phyloP scores from a whole-genome alignment of 208 protist genomes.

The Leishmania lainsoni region DNA sequence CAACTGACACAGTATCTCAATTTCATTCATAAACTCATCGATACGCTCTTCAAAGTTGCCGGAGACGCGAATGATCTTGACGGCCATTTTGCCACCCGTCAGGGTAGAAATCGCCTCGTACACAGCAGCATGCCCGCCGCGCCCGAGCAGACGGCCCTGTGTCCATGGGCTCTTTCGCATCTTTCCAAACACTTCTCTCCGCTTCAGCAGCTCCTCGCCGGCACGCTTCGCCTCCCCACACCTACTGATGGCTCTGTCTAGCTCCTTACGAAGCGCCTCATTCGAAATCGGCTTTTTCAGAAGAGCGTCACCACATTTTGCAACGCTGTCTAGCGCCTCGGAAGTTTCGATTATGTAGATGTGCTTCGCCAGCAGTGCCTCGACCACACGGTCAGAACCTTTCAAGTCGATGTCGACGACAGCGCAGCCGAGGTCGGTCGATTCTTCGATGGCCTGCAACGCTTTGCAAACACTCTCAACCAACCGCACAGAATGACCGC shows the following conservation, averaged over 20 bases:
- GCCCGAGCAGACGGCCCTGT: constrained; percentile 57
- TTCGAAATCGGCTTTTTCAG: constrained; percentile 53
- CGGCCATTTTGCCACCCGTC: constrained; percentile 84
- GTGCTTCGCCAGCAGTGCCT: constrained; percentile 44
- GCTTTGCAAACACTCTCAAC: constrained; percentile 65
- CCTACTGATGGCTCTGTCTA: constrained; percentile 41
- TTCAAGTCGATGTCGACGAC: constrained; percentile 59
- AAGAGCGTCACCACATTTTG: constrained; percentile 42
- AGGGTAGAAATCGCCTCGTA: constrained; percentile 72
- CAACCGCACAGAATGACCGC: constrained; percentile 59
- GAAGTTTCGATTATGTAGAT: constrained; percentile 72
- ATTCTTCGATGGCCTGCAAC: constrained; percentile 59
- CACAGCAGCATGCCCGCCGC: constrained; percentile 73
- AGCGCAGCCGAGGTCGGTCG: constrained; percentile 62
- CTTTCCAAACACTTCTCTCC: constrained; percentile 52
- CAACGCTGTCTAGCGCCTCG: constrained; percentile 35
- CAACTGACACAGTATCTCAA: constrained; percentile 67
- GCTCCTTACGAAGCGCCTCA: constrained; percentile 39
- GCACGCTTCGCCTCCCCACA: constrained; percentile 52
- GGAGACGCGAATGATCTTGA: constrained; percentile 72
- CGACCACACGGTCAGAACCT: constrained; percentile 45
- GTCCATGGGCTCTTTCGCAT: constrained; percentile 71
- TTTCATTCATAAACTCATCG: constrained; percentile 74
- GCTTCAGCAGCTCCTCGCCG: constrained; percentile 55
- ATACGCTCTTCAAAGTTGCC: constrained; percentile 63